Evolutionary conservation across 1,284 basidiomycete genomes (phyloP), one percentile per base, ranked within the genome.

Genomic region (Schizophyllum amplum): DNA sequence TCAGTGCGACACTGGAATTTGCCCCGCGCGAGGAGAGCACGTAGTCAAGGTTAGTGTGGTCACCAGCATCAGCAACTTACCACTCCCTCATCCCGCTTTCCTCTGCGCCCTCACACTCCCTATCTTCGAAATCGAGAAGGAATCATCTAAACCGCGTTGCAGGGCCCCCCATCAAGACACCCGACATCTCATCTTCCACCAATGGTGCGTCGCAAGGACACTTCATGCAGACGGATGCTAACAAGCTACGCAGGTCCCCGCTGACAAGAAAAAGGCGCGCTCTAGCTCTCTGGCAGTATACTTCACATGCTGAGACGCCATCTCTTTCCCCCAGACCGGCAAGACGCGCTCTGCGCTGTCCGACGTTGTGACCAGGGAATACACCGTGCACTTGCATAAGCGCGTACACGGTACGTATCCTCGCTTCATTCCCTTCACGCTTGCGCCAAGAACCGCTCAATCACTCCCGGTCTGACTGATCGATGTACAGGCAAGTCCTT

Each of bases 321-420:
- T 61, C 63, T 51, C 55, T 57, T 48, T 25, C 62, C 47, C 15
- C 21, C 59, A 92, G 88, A 84, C 86, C 63, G 77, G 85, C 66
- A 94, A 94, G 81, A 84, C 84, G 68, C 92, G 92, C 75, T 94
- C 92, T 61, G 94, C 94, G 61, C 90, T 97, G 71, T 84, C 92
- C 75, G 94, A 97, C 74, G 93, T 97, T 75, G 94, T 97, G 65
- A 92, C 94, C 67, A 87, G 94, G 70, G 94, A 97, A 73, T 94
- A 95, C 85, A 95, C 93, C 67, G 89, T 97, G 77, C 92, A 96
- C 76, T 78, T 97, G 55, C 93, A 96, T 86, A 97, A 95, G 77
- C 87, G 77, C 64, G 90, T 93, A 54, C 92, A 94, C 75, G 92
- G 89, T 42, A 17, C 7, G 33, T 42, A 42, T 3, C 33, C 7